Evolutionary conservation across 148 eudicot genomes (phyloP).

Genomic region (Arbutus unedo): DNA sequence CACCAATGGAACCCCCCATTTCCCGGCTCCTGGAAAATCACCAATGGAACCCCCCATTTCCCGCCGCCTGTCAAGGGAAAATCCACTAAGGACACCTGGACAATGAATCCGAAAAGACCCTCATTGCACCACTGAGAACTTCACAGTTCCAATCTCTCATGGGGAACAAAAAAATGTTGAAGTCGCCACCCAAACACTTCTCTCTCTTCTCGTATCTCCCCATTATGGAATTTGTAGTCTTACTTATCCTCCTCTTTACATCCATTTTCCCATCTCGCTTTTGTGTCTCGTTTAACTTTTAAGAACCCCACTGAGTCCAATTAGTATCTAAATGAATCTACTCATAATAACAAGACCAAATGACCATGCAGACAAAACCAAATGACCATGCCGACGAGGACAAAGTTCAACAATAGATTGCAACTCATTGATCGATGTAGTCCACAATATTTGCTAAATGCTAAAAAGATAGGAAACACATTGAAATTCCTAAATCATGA

Average conservation of each 20-base stretch:
- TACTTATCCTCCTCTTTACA: not conserved
- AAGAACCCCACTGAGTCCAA: not conserved
- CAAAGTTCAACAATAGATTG: not conserved
- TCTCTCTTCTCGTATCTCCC: slow-evolving; percentile 2
- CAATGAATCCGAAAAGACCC: not conserved
- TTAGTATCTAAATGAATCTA: not conserved
- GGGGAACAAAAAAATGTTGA: not conserved
- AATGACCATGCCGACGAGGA: not conserved
- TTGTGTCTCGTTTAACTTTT: not conserved
- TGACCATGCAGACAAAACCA: not conserved
- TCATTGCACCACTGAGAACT: not conserved
- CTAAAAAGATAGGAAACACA: not conserved
- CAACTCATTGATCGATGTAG: not conserved
- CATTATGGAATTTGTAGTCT: not conserved
- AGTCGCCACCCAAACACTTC: not conserved
- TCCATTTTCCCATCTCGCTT: not conserved
- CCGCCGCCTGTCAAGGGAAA: not conserved
- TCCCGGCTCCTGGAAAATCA: not conserved
- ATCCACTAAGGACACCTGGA: not conserved
- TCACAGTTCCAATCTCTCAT: not conserved
- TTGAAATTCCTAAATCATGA: not conserved
- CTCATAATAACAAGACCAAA: not conserved
- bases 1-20: no score
- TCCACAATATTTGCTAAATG: not conserved
- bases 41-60: not conserved